Conservation (phyloP, 2,329 filamentous ascomycete genomes). For the Colletotrichum caudatum region DNA sequence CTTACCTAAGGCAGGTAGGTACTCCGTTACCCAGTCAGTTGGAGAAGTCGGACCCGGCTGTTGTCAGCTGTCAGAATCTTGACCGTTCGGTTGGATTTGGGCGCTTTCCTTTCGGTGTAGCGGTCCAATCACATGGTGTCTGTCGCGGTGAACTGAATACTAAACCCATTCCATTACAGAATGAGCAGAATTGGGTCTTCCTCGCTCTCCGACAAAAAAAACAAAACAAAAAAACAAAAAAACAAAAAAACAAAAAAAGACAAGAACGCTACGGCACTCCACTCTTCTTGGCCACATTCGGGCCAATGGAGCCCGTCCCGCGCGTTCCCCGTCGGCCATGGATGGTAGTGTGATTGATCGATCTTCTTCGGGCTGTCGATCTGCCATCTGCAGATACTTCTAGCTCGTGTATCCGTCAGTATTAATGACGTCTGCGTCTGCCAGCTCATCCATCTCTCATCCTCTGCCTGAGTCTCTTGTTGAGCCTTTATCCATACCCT, state of each 20-base stretch:
- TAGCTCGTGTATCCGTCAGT: neutral
- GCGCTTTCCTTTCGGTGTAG: neutral
- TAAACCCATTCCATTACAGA: neutral
- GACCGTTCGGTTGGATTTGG: neutral
- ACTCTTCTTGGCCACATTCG: conserved; percentile 33
- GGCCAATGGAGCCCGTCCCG: conserved; percentile 8
- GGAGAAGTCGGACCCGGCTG: neutral
- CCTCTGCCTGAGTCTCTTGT: neutral
- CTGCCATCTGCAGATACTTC: conserved; percentile 5
- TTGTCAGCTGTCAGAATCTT: conserved; percentile 2
- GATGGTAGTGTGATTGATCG: neutral
- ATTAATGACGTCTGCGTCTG: conserved; percentile 12
- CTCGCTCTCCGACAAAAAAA: neutral
- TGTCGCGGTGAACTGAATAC: neutral
- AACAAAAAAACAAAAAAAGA: neutral
- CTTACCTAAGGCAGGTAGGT: too few relatives aligned
- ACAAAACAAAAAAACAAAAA: neutral
- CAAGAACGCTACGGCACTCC: conserved; percentile 18
- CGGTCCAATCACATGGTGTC: conserved; percentile 7
- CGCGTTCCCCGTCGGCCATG: neutral
- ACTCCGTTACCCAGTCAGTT: too few relatives aligned
- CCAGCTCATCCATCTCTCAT: neutral
- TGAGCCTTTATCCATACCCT: too few relatives aligned
- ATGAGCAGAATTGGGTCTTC: neutral
- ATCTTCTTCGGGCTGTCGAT: neutral